Evolutionary conservation across 2,329 filamentous ascomycete species (phyloP).

Genomic region (Thielaviopsis euricoi): DNA sequence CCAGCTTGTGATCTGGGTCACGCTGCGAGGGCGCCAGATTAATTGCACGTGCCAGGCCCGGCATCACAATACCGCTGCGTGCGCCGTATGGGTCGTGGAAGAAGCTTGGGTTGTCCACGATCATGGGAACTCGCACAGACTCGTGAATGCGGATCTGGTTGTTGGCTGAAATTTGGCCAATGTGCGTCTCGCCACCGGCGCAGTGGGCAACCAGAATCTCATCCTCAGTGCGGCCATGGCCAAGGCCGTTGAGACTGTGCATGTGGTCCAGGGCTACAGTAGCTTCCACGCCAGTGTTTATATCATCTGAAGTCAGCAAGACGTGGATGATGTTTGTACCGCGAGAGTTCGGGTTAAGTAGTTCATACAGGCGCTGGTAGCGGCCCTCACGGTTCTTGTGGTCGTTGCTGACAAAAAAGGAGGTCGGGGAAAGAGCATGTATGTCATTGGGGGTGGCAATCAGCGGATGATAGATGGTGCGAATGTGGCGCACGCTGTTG

Average conservation of each 20-base stretch:
- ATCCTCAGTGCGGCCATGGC: slow-evolving; percentile 25
- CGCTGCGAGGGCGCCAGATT: slow-evolving; percentile 20
- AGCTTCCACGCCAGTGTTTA: slow-evolving; percentile 22
- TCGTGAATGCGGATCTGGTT: slow-evolving; percentile 11
- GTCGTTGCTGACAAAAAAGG: slow-evolving; percentile 45
- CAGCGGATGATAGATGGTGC: slow-evolving; percentile 34
- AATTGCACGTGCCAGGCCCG: slow-evolving; percentile 27
- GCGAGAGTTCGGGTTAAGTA: slow-evolving; percentile 22
- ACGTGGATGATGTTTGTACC: slow-evolving; percentile 34
- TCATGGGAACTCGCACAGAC: slow-evolving; percentile 15
- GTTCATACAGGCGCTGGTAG: slow-evolving; percentile 29
- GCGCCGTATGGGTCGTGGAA: slow-evolving; percentile 37
- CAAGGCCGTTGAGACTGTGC: slow-evolving; percentile 40
- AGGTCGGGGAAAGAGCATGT: slow-evolving; percentile 26
- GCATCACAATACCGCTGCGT: slow-evolving; percentile 35
- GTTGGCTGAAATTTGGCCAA: slow-evolving; percentile 6
- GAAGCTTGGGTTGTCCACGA: slow-evolving; percentile 41
- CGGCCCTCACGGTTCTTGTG: slow-evolving; percentile 34
- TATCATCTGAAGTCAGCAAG: slow-evolving; percentile 15
- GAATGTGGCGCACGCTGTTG: slow-evolving; percentile 26
- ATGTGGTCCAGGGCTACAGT: slow-evolving; percentile 27
- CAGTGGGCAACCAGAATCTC: slow-evolving; percentile 29
- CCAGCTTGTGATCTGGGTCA: slow-evolving; percentile 16
- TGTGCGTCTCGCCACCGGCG: slow-evolving; percentile 28
- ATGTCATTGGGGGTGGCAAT: slow-evolving; percentile 44